phyloP scores from a whole-genome alignment of 495 filamentous ascomycete genomes.

The Cenococcum geophilum region DNA sequence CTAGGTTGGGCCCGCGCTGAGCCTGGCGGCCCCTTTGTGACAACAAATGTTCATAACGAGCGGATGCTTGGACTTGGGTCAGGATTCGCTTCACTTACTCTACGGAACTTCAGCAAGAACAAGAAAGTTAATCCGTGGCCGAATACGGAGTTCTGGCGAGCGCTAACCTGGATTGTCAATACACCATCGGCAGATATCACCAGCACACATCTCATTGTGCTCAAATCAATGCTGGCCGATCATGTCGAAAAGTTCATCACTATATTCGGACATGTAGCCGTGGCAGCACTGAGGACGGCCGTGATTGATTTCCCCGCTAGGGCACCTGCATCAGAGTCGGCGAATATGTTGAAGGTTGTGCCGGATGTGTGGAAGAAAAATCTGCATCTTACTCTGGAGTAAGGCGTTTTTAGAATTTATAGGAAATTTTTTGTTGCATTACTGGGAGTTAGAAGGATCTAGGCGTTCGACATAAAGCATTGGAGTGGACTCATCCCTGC shows the following conservation, averaged over 20 bases:
- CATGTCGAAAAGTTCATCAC: slow-evolving; percentile 64
- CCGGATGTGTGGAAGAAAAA: not conserved
- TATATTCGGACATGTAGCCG: slow-evolving; percentile 67
- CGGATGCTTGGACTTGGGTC: slow-evolving; percentile 79
- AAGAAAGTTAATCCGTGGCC: slow-evolving; percentile 68
- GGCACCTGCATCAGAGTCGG: slow-evolving; percentile 28
- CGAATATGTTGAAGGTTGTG: not conserved
- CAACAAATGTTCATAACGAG: slow-evolving; percentile 64
- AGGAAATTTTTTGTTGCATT: not conserved
- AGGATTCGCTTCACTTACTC: slow-evolving; percentile 72
- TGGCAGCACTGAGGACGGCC: slow-evolving; percentile 57
- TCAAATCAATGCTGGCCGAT: slow-evolving; percentile 69
- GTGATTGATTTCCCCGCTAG: slow-evolving; percentile 62
- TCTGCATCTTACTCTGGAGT: not conserved
- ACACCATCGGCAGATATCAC: slow-evolving; percentile 60
- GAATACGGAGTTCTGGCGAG: slow-evolving; percentile 70
- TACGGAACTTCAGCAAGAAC: slow-evolving; percentile 71
- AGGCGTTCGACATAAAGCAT: not conserved
- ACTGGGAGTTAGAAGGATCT: not conserved
- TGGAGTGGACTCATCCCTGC: not conserved
- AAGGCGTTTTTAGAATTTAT: not conserved
- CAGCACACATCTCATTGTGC: slow-evolving; percentile 69
- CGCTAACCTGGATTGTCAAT: slow-evolving; percentile 65
- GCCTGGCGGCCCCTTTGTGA: slow-evolving; percentile 49
- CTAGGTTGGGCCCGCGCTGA: slow-evolving; percentile 68